Evolutionary conservation across 1,284 basidiomycete genomes (phyloP), one percentile per base, ranked within the genome.

Genomic region (Trametes versicolor): DNA sequence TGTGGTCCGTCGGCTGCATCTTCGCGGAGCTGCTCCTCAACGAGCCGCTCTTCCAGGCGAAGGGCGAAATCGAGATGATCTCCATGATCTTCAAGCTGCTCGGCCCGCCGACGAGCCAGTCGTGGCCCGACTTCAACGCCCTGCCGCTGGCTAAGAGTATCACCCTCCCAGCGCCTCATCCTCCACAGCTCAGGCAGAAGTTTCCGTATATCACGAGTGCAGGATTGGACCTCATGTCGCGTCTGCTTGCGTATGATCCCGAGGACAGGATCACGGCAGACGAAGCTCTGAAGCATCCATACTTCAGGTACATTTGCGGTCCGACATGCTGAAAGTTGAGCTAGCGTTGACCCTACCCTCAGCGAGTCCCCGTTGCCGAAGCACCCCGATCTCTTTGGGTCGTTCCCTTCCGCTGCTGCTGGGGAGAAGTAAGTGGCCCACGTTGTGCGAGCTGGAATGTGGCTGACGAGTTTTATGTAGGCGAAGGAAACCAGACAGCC

Each of bases 1-100:
- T 99, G 90, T 99, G 98, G 98, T 98, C 96, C 53, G 92, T 99
- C n/a, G 98, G 98, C 4, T 99, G 98, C 82, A 99, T 99, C 72
- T 99, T 99, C 76, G 97, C 94, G 27, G 98, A 99, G 77, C 84
- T 99, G 48, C 88, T 99, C 70, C 84, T 96, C 70, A 95, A 95
- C 69, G 95, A 97, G 76, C 96, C 98, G 0, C 81, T 99, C 15
- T 96, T 99, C 75, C 96, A 96, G 76, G 97, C 97, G n/a, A 93
- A 96, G 75, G 91, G 92, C 52, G 98, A 99, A 78, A 83, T 97
- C 15, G 97, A 99, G 74, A 91, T 99, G 70, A 83, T 99, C 57
- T 88, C 87, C 51, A 93, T 95, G 90, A 96, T 99, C 58, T 97
- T 97, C 81, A 94, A 91, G 75, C 86, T 99, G 9, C 87, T 99